Conservation (phyloP, 352 stramenopile genomes). For the Globisporangium paddicum region DNA sequence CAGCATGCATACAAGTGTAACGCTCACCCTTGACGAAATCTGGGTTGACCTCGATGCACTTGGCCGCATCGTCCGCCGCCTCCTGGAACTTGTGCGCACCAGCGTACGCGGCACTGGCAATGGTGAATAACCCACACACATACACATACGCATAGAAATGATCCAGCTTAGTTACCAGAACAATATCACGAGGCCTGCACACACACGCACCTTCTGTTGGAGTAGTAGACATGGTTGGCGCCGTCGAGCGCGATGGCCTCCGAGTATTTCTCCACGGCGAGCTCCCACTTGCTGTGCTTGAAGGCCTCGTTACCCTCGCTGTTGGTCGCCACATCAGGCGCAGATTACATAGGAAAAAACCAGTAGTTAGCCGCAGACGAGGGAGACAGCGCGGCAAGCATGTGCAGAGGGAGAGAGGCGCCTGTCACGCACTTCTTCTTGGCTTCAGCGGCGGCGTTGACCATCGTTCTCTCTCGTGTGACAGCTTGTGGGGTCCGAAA, state of each 20-base stretch:
- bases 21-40: slow-evolving; percentile 90
- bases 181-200: neutral
- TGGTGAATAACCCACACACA: neutral
- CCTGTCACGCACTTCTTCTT: slow-evolving; percentile 69
- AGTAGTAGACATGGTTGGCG: slow-evolving; percentile 92
- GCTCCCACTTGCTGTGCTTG: slow-evolving; percentile 87
- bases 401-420: neutral
- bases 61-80: slow-evolving; percentile 80
- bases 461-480: slow-evolving; percentile 26
- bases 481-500: neutral
- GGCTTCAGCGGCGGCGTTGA: slow-evolving; percentile 67
- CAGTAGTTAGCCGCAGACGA: neutral
- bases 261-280: slow-evolving; percentile 92
- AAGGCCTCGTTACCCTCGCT: slow-evolving; percentile 95
- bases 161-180: no score
- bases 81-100: slow-evolving; percentile 70
- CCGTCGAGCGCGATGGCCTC: slow-evolving; percentile 88
- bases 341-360: no score
- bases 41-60: slow-evolving; percentile 91
- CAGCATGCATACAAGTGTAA: neutral
- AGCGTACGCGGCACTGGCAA: slow-evolving; percentile 57
- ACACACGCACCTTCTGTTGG: slow-evolving; percentile 77
- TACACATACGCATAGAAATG: no score
- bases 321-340: neutral
- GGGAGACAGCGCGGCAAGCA: no score